Evolutionary conservation across 2,329 filamentous ascomycete species (phyloP).

Genomic region (Hortaea werneckii): DNA sequence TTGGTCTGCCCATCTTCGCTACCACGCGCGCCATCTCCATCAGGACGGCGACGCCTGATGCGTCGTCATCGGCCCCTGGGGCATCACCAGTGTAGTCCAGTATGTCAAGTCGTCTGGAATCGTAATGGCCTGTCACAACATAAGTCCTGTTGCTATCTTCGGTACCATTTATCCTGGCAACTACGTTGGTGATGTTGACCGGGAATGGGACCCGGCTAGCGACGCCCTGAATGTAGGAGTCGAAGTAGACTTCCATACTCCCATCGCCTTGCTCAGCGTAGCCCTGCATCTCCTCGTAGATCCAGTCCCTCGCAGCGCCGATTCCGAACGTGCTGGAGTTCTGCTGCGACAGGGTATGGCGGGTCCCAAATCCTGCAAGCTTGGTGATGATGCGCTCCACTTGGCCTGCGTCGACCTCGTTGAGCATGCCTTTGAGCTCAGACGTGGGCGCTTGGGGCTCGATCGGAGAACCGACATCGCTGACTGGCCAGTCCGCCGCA

Average conservation of each 20-base stretch:
- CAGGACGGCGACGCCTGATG: constrained; percentile 45
- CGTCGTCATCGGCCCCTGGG: constrained; percentile 50
- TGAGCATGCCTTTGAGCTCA: constrained; percentile 30
- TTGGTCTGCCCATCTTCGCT: constrained; percentile 34
- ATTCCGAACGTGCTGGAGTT: constrained; percentile 44
- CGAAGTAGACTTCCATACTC: constrained; percentile 40
- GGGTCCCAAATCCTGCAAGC: constrained; percentile 47
- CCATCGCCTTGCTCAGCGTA: constrained; percentile 42
- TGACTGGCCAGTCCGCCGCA: constrained; percentile 32
- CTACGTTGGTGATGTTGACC: constrained; percentile 44
- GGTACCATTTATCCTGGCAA: constrained; percentile 42
- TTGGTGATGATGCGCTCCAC: constrained; percentile 44
- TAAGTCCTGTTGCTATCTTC: constrained; percentile 40
- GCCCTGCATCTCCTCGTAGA: constrained; percentile 39
- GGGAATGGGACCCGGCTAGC: constrained; percentile 40
- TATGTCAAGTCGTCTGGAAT: constrained; percentile 41
- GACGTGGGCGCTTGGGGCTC: constrained; percentile 32
- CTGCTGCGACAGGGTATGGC: constrained; percentile 46
- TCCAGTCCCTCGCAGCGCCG: constrained; percentile 48
- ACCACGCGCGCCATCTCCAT: constrained; percentile 47
- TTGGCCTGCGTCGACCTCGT: constrained; percentile 31
- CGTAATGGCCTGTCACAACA: constrained; percentile 48
- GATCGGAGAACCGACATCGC: constrained; percentile 27
- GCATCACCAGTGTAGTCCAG: constrained; percentile 43
- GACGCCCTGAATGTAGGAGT: constrained; percentile 42